A percentile compares a stretch with the other conserved stretches of the same genome.
Conservation (phyloP, 352 stramenopile genomes). For the Pythium sp. region DNA sequence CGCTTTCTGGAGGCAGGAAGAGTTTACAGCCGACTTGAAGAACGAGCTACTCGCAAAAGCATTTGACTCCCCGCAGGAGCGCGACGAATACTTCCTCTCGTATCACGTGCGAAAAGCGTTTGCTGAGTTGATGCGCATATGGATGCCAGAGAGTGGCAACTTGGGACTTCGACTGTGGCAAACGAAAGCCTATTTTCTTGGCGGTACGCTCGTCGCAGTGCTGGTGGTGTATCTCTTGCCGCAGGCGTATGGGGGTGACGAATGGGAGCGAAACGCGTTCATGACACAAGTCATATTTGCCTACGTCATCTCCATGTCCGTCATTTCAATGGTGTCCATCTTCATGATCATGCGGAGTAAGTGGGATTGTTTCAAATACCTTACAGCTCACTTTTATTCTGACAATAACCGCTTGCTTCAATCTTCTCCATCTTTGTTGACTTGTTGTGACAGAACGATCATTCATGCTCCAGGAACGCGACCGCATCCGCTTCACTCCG, state of each 20-base stretch:
- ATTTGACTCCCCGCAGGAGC: constrained; percentile 28
- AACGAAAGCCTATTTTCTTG: constrained; percentile 32
- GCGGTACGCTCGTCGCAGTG: constrained; percentile 24
- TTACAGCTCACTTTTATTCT: not conserved
- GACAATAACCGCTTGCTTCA: not conserved
- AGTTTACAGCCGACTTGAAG: constrained; percentile 41
- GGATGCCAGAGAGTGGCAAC: constrained; percentile 61
- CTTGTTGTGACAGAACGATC: constrained; percentile 28
- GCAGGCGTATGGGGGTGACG: not conserved
- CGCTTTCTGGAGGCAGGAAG: constrained; percentile 58
- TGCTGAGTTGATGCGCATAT: constrained; percentile 45
- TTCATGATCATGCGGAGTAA: constrained; percentile 24
- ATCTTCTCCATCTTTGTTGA: not conserved
- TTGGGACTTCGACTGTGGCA: constrained; percentile 51
- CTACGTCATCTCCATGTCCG: constrained; percentile 38
- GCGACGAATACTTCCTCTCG: constrained; percentile 40
- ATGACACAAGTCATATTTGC: constrained; percentile 43
- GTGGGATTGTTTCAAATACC: not conserved
- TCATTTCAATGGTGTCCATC: constrained; percentile 25
- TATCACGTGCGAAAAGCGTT: constrained; percentile 42
- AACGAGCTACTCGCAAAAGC: constrained; percentile 33
- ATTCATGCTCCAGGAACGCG: constrained; percentile 52
- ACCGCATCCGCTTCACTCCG: constrained; percentile 42
- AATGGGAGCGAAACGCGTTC: constrained; percentile 22
- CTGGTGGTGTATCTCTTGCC: constrained; percentile 20